Percentiles rank a stretch among this genome's conserved stretches.
Evolutionary conservation across 768 basidiomycete species (phyloP).

Genomic region (Roridomyces roridus): DNA sequence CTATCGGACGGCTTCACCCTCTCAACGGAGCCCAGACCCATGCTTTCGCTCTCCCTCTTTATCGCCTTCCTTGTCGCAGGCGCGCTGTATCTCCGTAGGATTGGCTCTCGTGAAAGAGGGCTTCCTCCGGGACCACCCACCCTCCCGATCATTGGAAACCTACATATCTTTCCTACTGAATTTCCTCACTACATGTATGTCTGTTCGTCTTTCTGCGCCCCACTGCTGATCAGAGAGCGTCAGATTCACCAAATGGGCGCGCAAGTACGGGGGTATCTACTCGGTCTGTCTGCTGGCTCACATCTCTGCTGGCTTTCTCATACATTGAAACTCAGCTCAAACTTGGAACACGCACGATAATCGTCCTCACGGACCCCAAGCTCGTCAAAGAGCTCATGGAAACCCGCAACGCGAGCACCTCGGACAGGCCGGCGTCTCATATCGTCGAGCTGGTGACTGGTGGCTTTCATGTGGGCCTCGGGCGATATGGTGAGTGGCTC

Average conservation of each 20-base stretch:
- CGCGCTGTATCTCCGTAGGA: not conserved
- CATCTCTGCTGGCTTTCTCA: not conserved
- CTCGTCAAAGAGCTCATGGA: not conserved
- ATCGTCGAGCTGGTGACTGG: constrained; percentile 24
- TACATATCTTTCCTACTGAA: constrained; percentile 8
- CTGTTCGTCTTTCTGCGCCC: not conserved
- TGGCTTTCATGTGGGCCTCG: not conserved
- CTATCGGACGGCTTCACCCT: too few relatives aligned
- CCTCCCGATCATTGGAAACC: constrained; percentile 9
- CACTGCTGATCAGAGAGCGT: not conserved
- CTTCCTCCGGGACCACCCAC: constrained; percentile 16
- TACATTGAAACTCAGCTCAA: not conserved
- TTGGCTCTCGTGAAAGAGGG: not conserved
- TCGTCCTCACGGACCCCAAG: not conserved
- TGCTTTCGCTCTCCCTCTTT: too few relatives aligned
- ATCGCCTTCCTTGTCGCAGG: too few relatives aligned
- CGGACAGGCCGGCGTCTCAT: constrained; percentile 29
- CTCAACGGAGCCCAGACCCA: too few relatives aligned
- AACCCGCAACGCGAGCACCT: constrained; percentile 21
- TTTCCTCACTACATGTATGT: constrained; percentile 6
- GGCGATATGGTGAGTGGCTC: not conserved
- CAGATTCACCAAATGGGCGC: constrained; percentile 31
- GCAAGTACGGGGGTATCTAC: constrained; percentile 31
- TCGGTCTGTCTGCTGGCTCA: constrained; percentile 8
- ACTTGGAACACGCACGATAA: not conserved